Evolutionary conservation across 2,329 filamentous ascomycete species (phyloP).

Genomic region (Didymella segeticola): DNA sequence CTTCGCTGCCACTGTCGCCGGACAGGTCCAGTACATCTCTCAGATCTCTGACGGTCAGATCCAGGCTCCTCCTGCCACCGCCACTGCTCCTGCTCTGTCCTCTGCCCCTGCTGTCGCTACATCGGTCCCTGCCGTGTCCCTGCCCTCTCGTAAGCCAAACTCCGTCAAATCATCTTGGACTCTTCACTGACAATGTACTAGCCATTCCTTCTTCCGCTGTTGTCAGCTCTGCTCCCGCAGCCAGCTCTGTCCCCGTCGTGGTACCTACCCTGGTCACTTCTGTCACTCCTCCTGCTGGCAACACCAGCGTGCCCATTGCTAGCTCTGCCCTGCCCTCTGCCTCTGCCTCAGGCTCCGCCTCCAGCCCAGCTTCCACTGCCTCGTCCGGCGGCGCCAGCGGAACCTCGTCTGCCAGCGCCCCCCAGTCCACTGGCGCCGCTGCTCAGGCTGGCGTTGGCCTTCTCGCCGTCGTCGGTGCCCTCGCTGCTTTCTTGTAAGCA

Average conservation of each 20-base stretch:
- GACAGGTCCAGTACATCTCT: conserved; percentile 42
- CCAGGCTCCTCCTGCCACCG: conserved; percentile 33
- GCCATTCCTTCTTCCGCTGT: conserved; percentile 13
- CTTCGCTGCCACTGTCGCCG: conserved; percentile 39
- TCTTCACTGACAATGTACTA: background rate
- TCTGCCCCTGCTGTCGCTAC: conserved; percentile 8
- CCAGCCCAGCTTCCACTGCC: conserved; percentile 11
- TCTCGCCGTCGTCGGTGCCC: conserved; percentile 26
- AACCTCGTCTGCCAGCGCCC: conserved; percentile 14
- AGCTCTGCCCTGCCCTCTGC: conserved; percentile 4
- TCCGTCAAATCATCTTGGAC: background rate
- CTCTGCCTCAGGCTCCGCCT: background rate
- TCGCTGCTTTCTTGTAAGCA: conserved; percentile 34
- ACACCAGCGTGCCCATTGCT: conserved; percentile 5
- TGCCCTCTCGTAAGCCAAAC: conserved; percentile 1
- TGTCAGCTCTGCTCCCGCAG: conserved; percentile 5
- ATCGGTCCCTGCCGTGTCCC: conserved; percentile 1
- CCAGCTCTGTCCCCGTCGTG: conserved; percentile 2
- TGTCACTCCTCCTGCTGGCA: conserved; percentile 1
- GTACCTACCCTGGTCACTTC: conserved; percentile 1
- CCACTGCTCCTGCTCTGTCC: conserved; percentile 11
- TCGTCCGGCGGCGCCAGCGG: conserved; percentile 15
- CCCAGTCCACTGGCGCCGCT: conserved; percentile 34
- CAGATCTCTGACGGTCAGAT: conserved; percentile 50
- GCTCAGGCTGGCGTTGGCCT: background rate